phyloP scores from a whole-genome alignment of 2,329 filamentous ascomycete genomes.

The Ascosphaera apis region DNA sequence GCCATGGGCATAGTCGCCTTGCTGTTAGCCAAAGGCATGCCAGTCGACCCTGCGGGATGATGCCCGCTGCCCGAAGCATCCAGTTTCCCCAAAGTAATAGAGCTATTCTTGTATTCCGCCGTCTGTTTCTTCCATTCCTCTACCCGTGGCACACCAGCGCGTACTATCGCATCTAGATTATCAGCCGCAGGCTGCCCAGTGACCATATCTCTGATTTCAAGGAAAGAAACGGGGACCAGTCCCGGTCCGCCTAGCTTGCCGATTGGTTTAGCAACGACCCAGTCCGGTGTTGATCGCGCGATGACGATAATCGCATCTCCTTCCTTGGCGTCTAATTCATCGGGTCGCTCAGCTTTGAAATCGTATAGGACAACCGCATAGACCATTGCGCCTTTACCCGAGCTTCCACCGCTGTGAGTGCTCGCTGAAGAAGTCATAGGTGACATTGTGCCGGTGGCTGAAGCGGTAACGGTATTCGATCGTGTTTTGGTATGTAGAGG shows the following conservation, averaged over 20 bases:
- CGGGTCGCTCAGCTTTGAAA: conserved; percentile 82
- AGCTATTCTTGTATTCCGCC: conserved; percentile 96
- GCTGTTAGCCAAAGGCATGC: no score
- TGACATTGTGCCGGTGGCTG: no score
- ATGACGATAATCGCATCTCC: conserved; percentile 97
- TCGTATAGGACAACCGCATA: conserved; percentile 96
- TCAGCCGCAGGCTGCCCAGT: conserved; percentile 64
- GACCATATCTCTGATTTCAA: conserved; percentile 87
- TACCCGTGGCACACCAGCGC: conserved; percentile 77
- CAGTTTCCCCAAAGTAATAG: conserved; percentile 85
- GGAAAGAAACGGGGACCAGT: conserved; percentile 85
- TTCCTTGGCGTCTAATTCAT: conserved; percentile 84
- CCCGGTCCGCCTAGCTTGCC: conserved; percentile 86
- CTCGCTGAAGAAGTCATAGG: no score
- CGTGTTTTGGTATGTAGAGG: no score
- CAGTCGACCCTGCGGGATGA: no score
- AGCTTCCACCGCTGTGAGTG: no score
- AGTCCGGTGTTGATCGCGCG: conserved; percentile 93
- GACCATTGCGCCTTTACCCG: conserved; percentile 56
- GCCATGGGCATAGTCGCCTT: no score
- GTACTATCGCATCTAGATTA: conserved; percentile 61
- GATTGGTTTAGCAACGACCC: conserved; percentile 99
- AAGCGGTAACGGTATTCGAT: no score
- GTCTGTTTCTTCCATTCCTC: conserved; percentile 99
- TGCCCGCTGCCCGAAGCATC: conserved; percentile 29